Evolutionary conservation across 129 eudicot species (phyloP).

Genomic region (Flaveria brownii): DNA sequence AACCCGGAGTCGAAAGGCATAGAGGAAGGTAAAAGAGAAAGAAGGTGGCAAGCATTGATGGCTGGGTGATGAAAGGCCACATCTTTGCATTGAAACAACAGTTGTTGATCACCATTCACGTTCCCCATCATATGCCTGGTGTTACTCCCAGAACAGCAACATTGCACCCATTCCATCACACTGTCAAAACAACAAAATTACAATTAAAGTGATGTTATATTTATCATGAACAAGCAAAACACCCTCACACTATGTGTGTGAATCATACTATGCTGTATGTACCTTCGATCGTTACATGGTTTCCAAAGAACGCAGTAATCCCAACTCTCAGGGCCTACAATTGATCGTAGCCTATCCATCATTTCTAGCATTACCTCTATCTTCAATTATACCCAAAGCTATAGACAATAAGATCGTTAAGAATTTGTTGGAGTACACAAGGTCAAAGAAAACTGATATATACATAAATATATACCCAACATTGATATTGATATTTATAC

Average conservation of each 20-base stretch:
- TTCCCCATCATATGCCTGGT: slow-evolving; percentile 20
- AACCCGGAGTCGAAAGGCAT: slow-evolving; percentile 71
- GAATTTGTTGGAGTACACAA: too few relatives aligned
- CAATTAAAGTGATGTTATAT: background rate
- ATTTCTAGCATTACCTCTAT: slow-evolving; percentile 61
- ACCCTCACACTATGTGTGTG: background rate
- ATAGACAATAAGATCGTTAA: background rate
- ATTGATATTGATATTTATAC: too few relatives aligned
- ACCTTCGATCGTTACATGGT: slow-evolving; percentile 83
- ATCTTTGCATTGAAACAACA: slow-evolving; percentile 63
- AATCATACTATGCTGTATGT: background rate
- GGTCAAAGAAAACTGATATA: too few relatives aligned
- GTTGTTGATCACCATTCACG: slow-evolving; percentile 30
- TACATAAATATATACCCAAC: too few relatives aligned
- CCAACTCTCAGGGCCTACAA: slow-evolving; percentile 70
- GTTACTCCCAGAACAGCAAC: slow-evolving; percentile 79
- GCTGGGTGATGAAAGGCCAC: slow-evolving; percentile 61
- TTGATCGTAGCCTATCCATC: slow-evolving; percentile 63
- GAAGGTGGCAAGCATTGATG: slow-evolving; percentile 60
- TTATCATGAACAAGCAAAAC: too few relatives aligned
- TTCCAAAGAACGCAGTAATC: slow-evolving; percentile 89
- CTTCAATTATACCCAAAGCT: slow-evolving; percentile 12
- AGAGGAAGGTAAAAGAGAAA: slow-evolving; percentile 73
- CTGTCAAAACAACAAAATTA: slow-evolving; percentile 32
- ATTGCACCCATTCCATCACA: slow-evolving; percentile 74